Percentiles rank a stretch among this genome's conserved stretches.
phyloP scores from a whole-genome alignment of 2,329 filamentous ascomycete species.

The Paraconiothyrium brasiliense region DNA sequence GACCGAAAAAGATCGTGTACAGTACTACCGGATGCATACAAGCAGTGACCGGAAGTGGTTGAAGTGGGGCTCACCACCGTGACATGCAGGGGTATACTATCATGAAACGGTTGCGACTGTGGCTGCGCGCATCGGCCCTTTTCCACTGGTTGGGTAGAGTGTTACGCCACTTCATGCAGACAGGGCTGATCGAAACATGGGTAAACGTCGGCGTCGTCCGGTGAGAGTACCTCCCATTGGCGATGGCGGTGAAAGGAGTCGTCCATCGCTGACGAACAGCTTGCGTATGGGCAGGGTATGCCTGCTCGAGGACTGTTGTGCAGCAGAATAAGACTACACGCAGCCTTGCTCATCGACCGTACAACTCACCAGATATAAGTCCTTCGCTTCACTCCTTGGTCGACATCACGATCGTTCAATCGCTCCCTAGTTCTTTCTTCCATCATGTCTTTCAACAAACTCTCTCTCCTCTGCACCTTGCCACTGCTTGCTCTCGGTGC shows the following conservation, averaged over 20 bases:
- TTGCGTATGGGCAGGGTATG: conserved; percentile 17
- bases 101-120: conserved; percentile 3
- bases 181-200: conserved; percentile 3
- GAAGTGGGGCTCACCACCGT: not conserved
- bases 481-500: conserved; percentile 26
- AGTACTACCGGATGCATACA: not conserved
- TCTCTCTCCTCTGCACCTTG: conserved; percentile 20
- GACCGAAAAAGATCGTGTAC: not conserved
- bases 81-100: conserved; percentile 1
- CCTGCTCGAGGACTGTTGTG: not conserved
- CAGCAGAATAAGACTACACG: conserved; percentile 14
- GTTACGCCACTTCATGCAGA: conserved; percentile 1
- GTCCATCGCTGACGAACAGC: conserved; percentile 20
- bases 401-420: not conserved
- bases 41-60: not conserved
- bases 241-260: not conserved
- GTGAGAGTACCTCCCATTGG: not conserved
- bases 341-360: not conserved
- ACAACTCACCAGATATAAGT: not conserved
- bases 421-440: not conserved
- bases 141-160: not conserved
- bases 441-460: conserved; percentile 6
- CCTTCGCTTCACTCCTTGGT: not conserved
- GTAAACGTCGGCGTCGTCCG: not conserved
- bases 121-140: conserved; percentile 5